Evolutionary conservation across 2,329 filamentous ascomycete species (phyloP).

Genomic region (Periconia sp.): DNA sequence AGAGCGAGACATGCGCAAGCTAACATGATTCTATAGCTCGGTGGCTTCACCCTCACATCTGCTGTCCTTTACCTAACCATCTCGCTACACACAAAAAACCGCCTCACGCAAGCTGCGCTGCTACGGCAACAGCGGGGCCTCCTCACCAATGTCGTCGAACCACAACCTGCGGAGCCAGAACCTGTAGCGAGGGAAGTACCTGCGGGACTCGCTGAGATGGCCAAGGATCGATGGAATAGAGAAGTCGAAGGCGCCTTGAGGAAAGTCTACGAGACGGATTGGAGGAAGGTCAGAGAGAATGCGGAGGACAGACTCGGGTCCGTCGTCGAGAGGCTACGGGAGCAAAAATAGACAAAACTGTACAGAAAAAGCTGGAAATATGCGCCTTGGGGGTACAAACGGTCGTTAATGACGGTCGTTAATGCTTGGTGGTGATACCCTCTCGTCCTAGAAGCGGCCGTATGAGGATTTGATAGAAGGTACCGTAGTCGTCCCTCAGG

Average conservation of each 20-base stretch:
- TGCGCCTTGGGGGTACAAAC: neutral
- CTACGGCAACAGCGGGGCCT: conserved; percentile 50
- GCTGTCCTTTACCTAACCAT: conserved; percentile 44
- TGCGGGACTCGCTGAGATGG: conserved; percentile 48
- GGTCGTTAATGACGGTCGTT: neutral
- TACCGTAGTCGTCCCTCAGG: neutral
- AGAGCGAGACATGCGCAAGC: neutral
- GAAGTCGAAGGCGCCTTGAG: conserved; percentile 48
- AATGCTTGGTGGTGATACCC: conserved; percentile 1
- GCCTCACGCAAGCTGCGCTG: conserved; percentile 48
- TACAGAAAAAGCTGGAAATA: neutral
- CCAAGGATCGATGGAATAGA: conserved; percentile 54
- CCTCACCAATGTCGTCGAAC: conserved; percentile 48
- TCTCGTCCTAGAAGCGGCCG: neutral
- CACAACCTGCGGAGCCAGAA: conserved; percentile 43
- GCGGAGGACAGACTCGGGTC: conserved; percentile 44
- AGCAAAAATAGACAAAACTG: conserved; percentile 22
- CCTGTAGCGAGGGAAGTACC: conserved; percentile 42
- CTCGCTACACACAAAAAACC: conserved; percentile 50
- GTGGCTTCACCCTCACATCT: conserved; percentile 54
- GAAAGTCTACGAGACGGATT: conserved; percentile 49
- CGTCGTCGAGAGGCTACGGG: conserved; percentile 38
- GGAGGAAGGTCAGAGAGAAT: conserved; percentile 44
- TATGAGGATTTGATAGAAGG: neutral
- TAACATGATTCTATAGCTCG: conserved; percentile 41